These are phyloP conservation scores for Trichosporon inkin DNA, from an alignment of 1,284 basidiomycete species.

Conservation along the genomic window DNA sequence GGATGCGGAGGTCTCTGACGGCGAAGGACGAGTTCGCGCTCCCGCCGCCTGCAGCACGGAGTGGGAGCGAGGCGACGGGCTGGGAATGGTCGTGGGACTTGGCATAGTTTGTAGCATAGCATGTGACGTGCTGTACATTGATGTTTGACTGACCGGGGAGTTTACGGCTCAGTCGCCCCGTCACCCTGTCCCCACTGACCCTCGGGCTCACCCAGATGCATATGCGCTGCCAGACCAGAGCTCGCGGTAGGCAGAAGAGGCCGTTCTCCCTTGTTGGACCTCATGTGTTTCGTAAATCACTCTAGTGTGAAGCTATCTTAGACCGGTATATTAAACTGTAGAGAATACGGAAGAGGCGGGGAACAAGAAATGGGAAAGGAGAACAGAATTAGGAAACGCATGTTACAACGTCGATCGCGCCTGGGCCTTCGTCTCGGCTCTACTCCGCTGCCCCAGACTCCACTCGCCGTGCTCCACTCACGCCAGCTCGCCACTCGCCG, in stretches of 20 bases:
- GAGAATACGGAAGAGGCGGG: neutral
- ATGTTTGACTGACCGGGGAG: no score
- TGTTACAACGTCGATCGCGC: constrained; percentile 3
- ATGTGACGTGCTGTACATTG: neutral
- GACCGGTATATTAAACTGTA: constrained; percentile 5
- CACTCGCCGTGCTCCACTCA: neutral
- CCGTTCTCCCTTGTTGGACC: no score
- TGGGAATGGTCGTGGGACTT: neutral
- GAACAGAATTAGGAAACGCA: neutral
- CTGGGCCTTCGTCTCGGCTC: neutral
- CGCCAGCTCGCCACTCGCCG: neutral
- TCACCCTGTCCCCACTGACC: no score
- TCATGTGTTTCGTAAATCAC: no score
- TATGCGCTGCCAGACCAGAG: constrained; percentile 4
- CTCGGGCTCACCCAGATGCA: constrained; percentile 4
- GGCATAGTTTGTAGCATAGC: neutral
- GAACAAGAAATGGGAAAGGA: neutral
- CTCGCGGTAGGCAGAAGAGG: neutral
- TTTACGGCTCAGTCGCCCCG: no score
- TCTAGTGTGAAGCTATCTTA: neutral
- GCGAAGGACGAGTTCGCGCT: neutral
- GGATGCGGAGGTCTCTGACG: neutral
- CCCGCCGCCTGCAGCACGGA: neutral
- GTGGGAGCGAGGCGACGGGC: neutral
- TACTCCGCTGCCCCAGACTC: neutral